Conservation (phyloP, 2,329 filamentous ascomycete species). For the Diaporthe sp. region DNA sequence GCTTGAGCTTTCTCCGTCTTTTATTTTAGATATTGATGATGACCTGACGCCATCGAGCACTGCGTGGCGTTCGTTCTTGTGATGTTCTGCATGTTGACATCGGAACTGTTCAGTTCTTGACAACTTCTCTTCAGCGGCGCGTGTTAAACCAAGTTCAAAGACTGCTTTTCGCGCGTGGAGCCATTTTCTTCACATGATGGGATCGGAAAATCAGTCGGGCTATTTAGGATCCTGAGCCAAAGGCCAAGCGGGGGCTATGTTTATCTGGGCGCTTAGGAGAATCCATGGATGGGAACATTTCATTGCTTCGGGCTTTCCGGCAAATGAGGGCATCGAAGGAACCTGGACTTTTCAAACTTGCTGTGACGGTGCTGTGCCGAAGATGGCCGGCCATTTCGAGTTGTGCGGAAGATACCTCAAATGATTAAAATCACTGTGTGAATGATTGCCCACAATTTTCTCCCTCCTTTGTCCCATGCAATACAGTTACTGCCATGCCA, state of each 20-base stretch:
- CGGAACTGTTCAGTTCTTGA: background rate
- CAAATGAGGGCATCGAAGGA: background rate
- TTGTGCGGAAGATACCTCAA: conserved; percentile 6
- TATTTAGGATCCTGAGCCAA: background rate
- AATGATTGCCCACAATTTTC: no score
- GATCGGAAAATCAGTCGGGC: background rate
- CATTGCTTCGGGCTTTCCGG: background rate
- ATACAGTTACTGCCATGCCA: background rate
- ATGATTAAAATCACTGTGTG: background rate
- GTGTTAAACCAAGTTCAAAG: background rate
- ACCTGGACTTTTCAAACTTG: background rate
- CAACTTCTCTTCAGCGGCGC: background rate
- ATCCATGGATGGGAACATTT: background rate
- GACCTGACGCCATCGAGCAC: background rate
- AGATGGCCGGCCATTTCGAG: background rate
- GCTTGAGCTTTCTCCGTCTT: background rate
- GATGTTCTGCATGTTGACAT: background rate
- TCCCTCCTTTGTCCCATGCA: background rate
- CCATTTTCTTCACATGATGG: background rate
- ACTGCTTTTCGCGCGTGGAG: background rate
- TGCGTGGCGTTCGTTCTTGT: conserved; percentile 6
- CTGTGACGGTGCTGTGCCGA: background rate
- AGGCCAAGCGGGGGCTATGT: background rate
- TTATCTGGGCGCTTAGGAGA: conserved; percentile 5
- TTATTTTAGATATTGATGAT: background rate